A percentile compares a stretch with the other conserved stretches of the same genome.
phyloP scores from a whole-genome alignment of 805 yeast genomes.

The Saturnispora quitensis region DNA sequence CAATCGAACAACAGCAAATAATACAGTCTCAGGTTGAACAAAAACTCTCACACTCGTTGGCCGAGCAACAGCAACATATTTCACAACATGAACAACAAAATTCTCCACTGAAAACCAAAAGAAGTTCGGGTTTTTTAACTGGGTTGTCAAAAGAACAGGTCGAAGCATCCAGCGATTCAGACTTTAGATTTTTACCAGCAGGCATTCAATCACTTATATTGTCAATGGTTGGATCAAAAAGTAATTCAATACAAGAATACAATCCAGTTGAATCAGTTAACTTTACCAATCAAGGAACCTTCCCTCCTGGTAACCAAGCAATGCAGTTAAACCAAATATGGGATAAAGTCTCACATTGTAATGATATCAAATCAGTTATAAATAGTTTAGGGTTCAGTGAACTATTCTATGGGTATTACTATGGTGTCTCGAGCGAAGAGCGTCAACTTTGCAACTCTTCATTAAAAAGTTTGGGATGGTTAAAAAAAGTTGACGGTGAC shows the following conservation, averaged over 20 bases:
- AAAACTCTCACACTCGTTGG: not conserved
- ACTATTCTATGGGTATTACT: slow-evolving; percentile 37
- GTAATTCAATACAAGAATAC: slow-evolving; percentile 12
- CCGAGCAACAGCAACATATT: not conserved
- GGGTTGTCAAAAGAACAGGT: not conserved
- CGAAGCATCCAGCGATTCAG: slow-evolving; percentile 16
- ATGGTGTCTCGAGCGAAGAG: slow-evolving; percentile 34
- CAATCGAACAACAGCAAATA: not conserved
- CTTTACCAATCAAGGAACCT: slow-evolving; percentile 18
- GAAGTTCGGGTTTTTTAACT: not conserved
- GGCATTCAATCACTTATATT: slow-evolving; percentile 28
- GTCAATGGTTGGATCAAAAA: slow-evolving; percentile 21
- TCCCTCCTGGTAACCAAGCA: slow-evolving; percentile 28
- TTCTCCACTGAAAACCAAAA: not conserved
- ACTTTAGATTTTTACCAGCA: slow-evolving; percentile 27
- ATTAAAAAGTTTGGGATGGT: slow-evolving; percentile 32
- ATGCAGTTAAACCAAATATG: slow-evolving; percentile 27
- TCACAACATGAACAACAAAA: not conserved
- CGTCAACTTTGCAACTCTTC: slow-evolving; percentile 29
- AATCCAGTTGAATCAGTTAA: slow-evolving; percentile 13
- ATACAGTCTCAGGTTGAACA: not conserved
- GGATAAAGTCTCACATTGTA: slow-evolving; percentile 21
- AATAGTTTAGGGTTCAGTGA: slow-evolving; percentile 28
- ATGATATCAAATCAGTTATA: slow-evolving; percentile 20
- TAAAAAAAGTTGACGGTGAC: slow-evolving; percentile 14